Conservation (phyloP, 2,329 filamentous ascomycete species). For the Exophiala oligosperma region DNA sequence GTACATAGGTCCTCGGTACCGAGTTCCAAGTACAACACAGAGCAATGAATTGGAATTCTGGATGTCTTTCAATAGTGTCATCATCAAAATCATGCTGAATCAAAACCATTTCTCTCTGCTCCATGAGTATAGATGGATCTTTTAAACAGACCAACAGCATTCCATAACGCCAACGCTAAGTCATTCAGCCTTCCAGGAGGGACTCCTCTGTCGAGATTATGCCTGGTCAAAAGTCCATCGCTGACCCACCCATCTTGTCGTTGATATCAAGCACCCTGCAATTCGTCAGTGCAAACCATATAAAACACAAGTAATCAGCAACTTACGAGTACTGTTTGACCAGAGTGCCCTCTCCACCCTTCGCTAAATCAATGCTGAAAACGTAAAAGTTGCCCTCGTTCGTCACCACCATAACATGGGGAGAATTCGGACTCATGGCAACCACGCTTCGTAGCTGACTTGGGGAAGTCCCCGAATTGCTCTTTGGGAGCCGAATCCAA, state of each 20-base stretch:
- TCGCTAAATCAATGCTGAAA: constrained; percentile 92
- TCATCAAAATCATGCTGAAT: too few species aligned
- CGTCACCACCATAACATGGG: constrained; percentile 97
- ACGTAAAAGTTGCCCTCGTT: constrained; percentile 94
- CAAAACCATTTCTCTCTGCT: too few species aligned
- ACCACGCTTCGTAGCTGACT: constrained; percentile 83
- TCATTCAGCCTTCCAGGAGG: constrained; percentile 7
- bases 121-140: too few species aligned
- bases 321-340: constrained; percentile 92
- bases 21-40: too few species aligned
- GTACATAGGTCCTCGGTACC: too few species aligned
- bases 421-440: constrained; percentile 90
- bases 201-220: neutral
- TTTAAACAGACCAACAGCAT: neutral
- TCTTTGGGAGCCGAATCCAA: constrained; percentile 86
- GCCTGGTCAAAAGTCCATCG: constrained; percentile 35
- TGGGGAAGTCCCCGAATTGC: constrained; percentile 37
- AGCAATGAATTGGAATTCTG: too few species aligned
- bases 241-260: constrained; percentile 40
- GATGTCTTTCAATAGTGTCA: too few species aligned
- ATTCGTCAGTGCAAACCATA: constrained; percentile 12
- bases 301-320: neutral
- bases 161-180: constrained; percentile 17
- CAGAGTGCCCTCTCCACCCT: constrained; percentile 87
- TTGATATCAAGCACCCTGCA: constrained; percentile 45